Conservation (phyloP, 257 asterid species). For the Plantago major region DNA sequence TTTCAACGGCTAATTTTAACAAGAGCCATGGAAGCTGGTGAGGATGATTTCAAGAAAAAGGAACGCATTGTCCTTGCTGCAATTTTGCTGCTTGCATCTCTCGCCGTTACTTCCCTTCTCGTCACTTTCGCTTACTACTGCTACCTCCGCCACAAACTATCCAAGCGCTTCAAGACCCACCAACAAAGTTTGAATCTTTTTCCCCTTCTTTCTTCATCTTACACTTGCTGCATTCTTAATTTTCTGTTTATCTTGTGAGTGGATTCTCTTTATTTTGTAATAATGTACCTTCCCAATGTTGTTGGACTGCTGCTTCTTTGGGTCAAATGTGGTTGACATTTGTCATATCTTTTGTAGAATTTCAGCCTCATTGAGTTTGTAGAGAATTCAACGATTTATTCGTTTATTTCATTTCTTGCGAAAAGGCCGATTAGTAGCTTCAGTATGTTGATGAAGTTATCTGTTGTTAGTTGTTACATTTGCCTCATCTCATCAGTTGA, state of each 20-base stretch:
- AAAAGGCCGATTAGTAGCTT: too few relatives aligned
- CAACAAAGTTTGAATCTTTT: conserved; percentile 37
- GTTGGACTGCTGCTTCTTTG: neutral
- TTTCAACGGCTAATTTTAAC: neutral
- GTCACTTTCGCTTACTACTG: conserved; percentile 67
- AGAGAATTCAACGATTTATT: too few relatives aligned
- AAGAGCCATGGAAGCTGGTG: conserved; percentile 48
- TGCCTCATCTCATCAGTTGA: too few relatives aligned
- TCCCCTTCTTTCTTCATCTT: neutral
- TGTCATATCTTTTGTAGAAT: too few relatives aligned
- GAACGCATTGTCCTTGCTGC: conserved; percentile 46
- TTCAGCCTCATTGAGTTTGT: too few relatives aligned
- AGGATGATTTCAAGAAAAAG: conserved; percentile 47
- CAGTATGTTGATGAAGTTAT: too few relatives aligned
- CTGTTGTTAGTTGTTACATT: too few relatives aligned
- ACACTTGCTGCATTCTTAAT: neutral
- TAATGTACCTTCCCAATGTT: neutral
- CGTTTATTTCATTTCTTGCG: too few relatives aligned
- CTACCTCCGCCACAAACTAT: conserved; percentile 60
- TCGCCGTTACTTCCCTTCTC: conserved; percentile 57
- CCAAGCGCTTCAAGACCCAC: conserved; percentile 44
- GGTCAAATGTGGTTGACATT: too few relatives aligned
- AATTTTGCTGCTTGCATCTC: conserved; percentile 56
- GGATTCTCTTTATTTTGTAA: neutral
- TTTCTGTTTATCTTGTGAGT: neutral